Conservation (phyloP, 1,284 basidiomycete genomes). For the Ganoderma multipileum region DNA sequence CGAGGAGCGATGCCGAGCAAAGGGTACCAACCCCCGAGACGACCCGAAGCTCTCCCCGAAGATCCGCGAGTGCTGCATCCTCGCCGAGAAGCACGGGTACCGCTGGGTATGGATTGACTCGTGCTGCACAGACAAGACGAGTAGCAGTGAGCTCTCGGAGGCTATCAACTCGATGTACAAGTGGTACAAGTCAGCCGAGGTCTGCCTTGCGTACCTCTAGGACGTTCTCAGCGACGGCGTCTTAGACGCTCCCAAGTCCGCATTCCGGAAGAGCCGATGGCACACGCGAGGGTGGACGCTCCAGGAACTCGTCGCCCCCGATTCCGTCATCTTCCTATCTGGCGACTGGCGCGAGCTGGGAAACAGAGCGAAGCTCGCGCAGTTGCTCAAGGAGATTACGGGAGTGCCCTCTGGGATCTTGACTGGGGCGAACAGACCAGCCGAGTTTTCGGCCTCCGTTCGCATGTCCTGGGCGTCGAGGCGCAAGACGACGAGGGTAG, state of each 20-base stretch:
- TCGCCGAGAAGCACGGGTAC: constrained; percentile 14
- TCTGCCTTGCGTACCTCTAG: constrained; percentile 3
- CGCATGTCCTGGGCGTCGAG: background rate
- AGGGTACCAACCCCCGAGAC: constrained; percentile 9
- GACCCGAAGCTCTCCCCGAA: background rate
- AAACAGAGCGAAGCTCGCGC: background rate
- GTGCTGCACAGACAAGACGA: constrained; percentile 18
- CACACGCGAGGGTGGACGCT: constrained; percentile 10
- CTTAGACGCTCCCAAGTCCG: background rate
- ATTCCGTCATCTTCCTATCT: background rate
- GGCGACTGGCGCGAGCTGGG: background rate
- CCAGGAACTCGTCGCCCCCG: constrained; percentile 9
- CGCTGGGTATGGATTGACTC: constrained; percentile 8
- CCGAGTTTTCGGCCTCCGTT: background rate
- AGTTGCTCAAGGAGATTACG: background rate
- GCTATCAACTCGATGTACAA: constrained; percentile 12
- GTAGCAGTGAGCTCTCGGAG: constrained; percentile 13
- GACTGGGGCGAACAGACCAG: background rate
- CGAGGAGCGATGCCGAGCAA: background rate
- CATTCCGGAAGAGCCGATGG: constrained; percentile 7
- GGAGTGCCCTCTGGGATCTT: background rate
- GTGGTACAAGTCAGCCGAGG: constrained; percentile 4
- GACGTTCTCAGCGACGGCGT: no score
- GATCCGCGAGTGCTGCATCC: constrained; percentile 9
- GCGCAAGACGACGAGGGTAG: background rate